Evolutionary conservation across 2,329 filamentous ascomycete genomes (phyloP).

Genomic region (Sordariomycetes sp.): DNA sequence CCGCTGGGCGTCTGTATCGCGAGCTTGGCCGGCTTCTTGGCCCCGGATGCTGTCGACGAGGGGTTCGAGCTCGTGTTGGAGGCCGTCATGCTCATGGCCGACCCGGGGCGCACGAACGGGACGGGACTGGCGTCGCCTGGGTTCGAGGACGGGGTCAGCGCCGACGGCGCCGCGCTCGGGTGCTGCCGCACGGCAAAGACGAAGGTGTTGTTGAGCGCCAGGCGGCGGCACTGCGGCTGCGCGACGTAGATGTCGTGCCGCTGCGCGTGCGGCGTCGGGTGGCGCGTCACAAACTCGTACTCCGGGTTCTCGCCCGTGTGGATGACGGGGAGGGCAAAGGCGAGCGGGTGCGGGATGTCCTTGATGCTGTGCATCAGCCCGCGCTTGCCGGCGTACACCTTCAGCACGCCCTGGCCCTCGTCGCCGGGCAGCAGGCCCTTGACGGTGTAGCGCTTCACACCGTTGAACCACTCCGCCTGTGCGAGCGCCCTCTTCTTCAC

Average conservation of each 20-base stretch:
- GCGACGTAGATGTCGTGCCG: conserved; percentile 94
- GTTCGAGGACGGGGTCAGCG: conserved; percentile 34
- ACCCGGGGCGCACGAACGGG: conserved; percentile 49
- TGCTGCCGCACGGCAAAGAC: conserved; percentile 95
- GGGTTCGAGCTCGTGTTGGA: conserved; percentile 43
- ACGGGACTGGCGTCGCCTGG: conserved; percentile 42
- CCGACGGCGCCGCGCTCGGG: conserved; percentile 35
- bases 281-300: conserved; percentile 85
- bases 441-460: conserved; percentile 82
- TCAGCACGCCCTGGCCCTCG: conserved; percentile 78
- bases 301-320: conserved; percentile 88
- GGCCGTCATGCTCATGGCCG: conserved; percentile 54
- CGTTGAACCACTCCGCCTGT: conserved; percentile 83
- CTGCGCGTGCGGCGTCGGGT: conserved; percentile 96
- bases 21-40: conserved; percentile 83
- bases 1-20: conserved; percentile 90
- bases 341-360: conserved; percentile 86
- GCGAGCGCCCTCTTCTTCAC: conserved; percentile 78
- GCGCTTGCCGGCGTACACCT: conserved; percentile 86
- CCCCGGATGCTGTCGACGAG: conserved; percentile 37
- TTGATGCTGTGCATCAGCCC: conserved; percentile 97
- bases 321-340: conserved; percentile 78
- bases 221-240: conserved; percentile 80
- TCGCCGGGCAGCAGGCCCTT: conserved; percentile 89
- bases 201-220: conserved; percentile 94